Evolutionary conservation across 805 yeast genomes (phyloP), one percentile per base, ranked within the genome.

Genomic region (Kuraishia capsulata): DNA sequence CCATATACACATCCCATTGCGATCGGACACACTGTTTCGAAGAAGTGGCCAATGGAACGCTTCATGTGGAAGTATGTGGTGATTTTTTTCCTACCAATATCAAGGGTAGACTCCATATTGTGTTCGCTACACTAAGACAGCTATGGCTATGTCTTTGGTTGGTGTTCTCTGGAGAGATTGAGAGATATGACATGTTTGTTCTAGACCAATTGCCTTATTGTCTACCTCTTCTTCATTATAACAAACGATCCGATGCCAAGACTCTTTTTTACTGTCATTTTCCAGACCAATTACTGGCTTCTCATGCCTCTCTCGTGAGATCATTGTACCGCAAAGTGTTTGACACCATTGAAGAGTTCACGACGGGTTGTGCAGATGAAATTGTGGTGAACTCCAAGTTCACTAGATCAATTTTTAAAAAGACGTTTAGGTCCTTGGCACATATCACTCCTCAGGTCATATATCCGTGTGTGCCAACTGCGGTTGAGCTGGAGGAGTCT

Each of bases 211-310:
- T 92, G 40, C 78, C 96, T 2, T 78, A 86, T 41, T 78, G 94
- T 46, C 65, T 87, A 4, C 97, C 97, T 4, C 45, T 89, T 13
- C 49, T 92, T 17, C 77, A 51, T 45, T 54, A 59, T 42, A 73
- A 57, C 54, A 66, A 62, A 44, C 44, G 39, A 39, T 57, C 47
- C 1, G 39, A 59, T 5, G 56, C 81, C 2, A 73, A 74, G 37
- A 69, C 84, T 3, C 60, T 92, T 37, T 92, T 90, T 54, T 92
- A 92, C 58, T 89, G 98, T 52, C 99, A 92, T 63, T 90, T 90
- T 57, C 98, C 99, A 0, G 99, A 92, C 57, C 81, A 82, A 52
- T 65, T 81, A 36, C 62, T 90, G 32, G 81, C 96, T 0, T 62
- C 64, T 16, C 79, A 80, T 38, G 63, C 69, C 3, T 63, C 79